Evolutionary conservation across 2,329 filamentous ascomycete genomes (phyloP), one percentile per base, ranked within the genome.

Genomic region (Ophiocordyceps unilateralis): DNA sequence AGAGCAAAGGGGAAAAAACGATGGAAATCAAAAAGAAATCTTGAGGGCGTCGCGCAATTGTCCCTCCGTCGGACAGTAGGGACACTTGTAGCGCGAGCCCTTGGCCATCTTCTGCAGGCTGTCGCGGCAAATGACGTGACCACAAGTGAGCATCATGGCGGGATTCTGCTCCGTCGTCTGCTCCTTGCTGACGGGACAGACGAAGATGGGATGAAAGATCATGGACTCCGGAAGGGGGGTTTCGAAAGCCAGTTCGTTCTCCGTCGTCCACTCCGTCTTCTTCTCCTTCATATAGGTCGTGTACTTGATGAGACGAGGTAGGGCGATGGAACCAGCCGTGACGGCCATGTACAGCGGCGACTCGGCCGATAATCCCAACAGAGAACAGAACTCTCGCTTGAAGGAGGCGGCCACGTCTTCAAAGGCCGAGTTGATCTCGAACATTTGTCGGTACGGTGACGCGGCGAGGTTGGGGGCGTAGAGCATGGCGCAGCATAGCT

Each of bases 101-200:
- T 93, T 93, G 43, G 79, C 79, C 37, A 96, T 69, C 55, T 78
- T 79, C 46, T 82, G 76, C 41, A 98, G 65, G 28, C 81, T 87
- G 55, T 95, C 88, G 49, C 79, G 74, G 17, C 87, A 88, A 46
- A 98, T 80, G 42, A 95, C 89, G 63, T 98, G 91, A 6, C 91
- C 89, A 56, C 91, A 98, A 0, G 85, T 83, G 56, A 98, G 78
- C 75, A 95, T 91, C 83, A 96, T 93, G 2, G 91, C 87, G 11
- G 91, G 91, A 58, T 98, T 98, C 21, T 72, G 65, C 54, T 93
- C 87, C 0, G 89, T 98, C 0, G 83, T 87, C 61, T 98, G 91
- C 57, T 95, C 91, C 60, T 96, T 96, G 53, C 82, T 88, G 5
- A 98, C 91, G 0, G 91, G 91, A 56, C 91, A 98, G 37, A 98